Evolutionary conservation across 2,329 filamentous ascomycete genomes (phyloP).

Genomic region (Fusarium temperatum): DNA sequence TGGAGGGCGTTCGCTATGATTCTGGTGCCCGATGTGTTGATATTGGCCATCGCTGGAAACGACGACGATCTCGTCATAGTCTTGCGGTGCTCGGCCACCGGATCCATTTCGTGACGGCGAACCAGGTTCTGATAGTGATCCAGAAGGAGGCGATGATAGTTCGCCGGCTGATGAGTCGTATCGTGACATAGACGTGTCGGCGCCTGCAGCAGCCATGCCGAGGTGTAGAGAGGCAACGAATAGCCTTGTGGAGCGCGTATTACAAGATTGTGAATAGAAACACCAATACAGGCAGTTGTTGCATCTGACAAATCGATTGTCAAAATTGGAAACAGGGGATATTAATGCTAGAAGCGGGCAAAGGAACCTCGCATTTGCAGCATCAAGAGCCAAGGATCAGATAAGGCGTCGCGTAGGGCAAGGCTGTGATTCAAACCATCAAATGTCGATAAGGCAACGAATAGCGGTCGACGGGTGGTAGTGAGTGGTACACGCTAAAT

Average conservation of each 20-base stretch:
- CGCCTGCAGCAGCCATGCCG: slow-evolving; percentile 43
- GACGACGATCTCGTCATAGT: slow-evolving; percentile 62
- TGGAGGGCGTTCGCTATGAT: slow-evolving; percentile 30
- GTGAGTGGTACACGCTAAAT: slow-evolving; percentile 33
- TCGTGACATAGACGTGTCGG: slow-evolving; percentile 49
- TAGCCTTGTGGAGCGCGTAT: slow-evolving; percentile 4
- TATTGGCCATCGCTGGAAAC: slow-evolving; percentile 46
- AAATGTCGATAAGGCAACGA: slow-evolving; percentile 23
- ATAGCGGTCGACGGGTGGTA: slow-evolving; percentile 27
- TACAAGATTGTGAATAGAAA: slow-evolving; percentile 1
- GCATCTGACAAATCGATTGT: neutral
- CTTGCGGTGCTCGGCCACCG: slow-evolving; percentile 39
- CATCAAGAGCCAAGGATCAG: slow-evolving; percentile 12
- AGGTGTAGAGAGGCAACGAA: slow-evolving; percentile 15
- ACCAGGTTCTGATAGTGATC: slow-evolving; percentile 58
- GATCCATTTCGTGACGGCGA: slow-evolving; percentile 53
- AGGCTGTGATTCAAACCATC: slow-evolving; percentile 36
- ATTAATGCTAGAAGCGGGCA: neutral
- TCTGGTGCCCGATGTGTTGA: slow-evolving; percentile 34
- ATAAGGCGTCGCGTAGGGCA: slow-evolving; percentile 29
- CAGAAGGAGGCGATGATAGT: slow-evolving; percentile 62
- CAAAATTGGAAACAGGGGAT: neutral
- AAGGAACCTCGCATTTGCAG: slow-evolving; percentile 5
- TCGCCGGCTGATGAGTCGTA: slow-evolving; percentile 59
- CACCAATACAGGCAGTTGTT: neutral